A percentile compares a stretch with the other conserved stretches of the same genome.
These are phyloP conservation scores for Alnus glutinosa DNA, from an alignment of 306 rosid species.

Conservation along the genomic window DNA sequence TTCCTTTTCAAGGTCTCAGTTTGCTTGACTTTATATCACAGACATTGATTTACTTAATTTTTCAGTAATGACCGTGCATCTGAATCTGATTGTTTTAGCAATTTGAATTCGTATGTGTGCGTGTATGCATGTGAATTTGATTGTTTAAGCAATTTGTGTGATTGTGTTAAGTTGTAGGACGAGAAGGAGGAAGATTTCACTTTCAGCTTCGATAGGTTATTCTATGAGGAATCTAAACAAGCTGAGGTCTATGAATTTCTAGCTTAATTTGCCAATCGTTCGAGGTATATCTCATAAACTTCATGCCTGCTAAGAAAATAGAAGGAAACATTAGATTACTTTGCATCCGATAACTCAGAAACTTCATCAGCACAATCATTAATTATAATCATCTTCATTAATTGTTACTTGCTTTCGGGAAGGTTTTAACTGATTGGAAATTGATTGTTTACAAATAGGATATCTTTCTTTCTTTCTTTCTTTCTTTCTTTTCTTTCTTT, in stretches of 20 bases:
- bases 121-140: background rate
- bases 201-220: slow-evolving; percentile 72
- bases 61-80: too few species aligned
- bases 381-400: background rate
- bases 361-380: background rate
- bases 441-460: background rate
- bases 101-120: background rate
- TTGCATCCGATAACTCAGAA: background rate
- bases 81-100: background rate
- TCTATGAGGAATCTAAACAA: slow-evolving; percentile 71
- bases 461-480: too few species aligned
- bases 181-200: slow-evolving; percentile 66
- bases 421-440: background rate
- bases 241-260: slow-evolving; percentile 64
- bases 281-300: slow-evolving; percentile 46
- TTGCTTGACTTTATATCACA: background rate
- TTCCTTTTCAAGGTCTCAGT: slow-evolving; percentile 66
- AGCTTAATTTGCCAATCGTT: slow-evolving; percentile 63
- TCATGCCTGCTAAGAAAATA: background rate
- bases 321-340: background rate
- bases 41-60: too few species aligned
- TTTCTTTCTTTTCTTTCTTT: too few species aligned
- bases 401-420: background rate
- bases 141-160: slow-evolving; percentile 4
- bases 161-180: slow-evolving; percentile 50